Conservation (phyloP, 371 early-diverging fungal species). For the Haplosporangium sp. region DNA sequence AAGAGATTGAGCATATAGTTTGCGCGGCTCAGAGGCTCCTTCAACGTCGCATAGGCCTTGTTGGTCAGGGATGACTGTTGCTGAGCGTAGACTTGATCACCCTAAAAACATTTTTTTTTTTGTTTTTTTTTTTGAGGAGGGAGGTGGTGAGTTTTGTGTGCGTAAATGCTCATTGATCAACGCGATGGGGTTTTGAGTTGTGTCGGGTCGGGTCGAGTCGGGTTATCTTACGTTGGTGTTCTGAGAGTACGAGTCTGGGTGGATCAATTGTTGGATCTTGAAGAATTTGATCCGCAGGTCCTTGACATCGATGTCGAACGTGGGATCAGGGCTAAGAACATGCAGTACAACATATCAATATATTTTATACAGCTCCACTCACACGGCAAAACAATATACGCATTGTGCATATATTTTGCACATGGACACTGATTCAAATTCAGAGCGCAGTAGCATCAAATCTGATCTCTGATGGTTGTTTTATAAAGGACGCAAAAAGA, state of each 20-base stretch:
- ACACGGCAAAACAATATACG: no score
- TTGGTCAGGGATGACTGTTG: conserved; percentile 85
- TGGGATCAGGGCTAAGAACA: conserved; percentile 59
- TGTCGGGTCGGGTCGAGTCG: no score
- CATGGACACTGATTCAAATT: background rate
- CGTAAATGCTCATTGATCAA: background rate
- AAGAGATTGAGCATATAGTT: conserved; percentile 79
- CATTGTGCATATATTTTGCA: background rate
- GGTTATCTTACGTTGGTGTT: conserved; percentile 65
- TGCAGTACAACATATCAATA: no score
- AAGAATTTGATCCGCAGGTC: conserved; percentile 75
- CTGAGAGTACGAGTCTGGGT: conserved; percentile 87
- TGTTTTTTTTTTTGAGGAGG: no score
- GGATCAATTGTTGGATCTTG: conserved; percentile 82
- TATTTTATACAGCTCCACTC: background rate
- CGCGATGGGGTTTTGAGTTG: no score
- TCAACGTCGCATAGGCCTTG: conserved; percentile 85
- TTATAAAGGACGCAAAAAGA: no score
- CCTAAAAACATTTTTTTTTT: no score
- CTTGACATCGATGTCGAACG: conserved; percentile 76
- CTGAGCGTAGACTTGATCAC: conserved; percentile 79
- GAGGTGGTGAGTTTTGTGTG: no score
- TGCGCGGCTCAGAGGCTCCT: conserved; percentile 84
- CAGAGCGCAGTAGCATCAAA: background rate
- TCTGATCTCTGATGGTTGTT: background rate